phyloP scores from a whole-genome alignment of 176 grass and related monocot species.

The Aegilops umbellulata region DNA sequence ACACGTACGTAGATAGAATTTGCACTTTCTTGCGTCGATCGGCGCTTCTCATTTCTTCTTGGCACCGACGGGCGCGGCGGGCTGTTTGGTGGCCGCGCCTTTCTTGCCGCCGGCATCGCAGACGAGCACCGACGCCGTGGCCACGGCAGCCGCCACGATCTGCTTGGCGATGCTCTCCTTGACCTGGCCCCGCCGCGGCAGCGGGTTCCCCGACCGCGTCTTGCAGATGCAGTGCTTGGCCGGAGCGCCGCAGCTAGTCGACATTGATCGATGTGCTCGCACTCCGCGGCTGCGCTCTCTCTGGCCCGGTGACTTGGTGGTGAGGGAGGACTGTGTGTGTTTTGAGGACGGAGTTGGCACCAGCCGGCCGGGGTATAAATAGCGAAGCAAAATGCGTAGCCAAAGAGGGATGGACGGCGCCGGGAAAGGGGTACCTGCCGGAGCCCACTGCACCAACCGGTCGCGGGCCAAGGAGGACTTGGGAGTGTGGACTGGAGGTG shows the following conservation, averaged over 20 bases:
- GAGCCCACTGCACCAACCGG: too few species aligned
- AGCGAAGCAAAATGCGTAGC: background rate
- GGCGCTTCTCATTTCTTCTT: constrained; percentile 13
- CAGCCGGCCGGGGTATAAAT: background rate
- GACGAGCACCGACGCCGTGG: background rate
- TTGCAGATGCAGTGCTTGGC: background rate
- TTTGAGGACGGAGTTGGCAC: background rate
- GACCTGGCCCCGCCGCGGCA: constrained; percentile 63
- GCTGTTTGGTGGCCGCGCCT: background rate
- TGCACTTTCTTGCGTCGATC: background rate
- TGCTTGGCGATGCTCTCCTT: constrained; percentile 52
- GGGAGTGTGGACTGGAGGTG: too few species aligned
- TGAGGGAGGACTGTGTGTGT: background rate
- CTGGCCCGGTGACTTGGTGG: too few species aligned
- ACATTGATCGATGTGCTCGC: constrained; percentile 17
- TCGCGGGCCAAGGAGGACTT: too few species aligned
- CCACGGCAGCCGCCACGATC: constrained; percentile 16
- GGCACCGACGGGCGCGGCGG: background rate
- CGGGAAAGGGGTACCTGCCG: too few species aligned
- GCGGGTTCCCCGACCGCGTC: constrained; percentile 50
- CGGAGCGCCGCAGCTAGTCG: background rate
- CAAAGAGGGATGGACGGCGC: too few species aligned
- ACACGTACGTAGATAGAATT: too few species aligned
- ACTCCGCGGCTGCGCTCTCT: background rate
- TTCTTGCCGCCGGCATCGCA: background rate